Percentiles rank a stretch among this genome's conserved stretches.
These are phyloP conservation scores for Cucumis cinereus DNA, from an alignment of 306 rosid species.

Conservation along the genomic window DNA sequence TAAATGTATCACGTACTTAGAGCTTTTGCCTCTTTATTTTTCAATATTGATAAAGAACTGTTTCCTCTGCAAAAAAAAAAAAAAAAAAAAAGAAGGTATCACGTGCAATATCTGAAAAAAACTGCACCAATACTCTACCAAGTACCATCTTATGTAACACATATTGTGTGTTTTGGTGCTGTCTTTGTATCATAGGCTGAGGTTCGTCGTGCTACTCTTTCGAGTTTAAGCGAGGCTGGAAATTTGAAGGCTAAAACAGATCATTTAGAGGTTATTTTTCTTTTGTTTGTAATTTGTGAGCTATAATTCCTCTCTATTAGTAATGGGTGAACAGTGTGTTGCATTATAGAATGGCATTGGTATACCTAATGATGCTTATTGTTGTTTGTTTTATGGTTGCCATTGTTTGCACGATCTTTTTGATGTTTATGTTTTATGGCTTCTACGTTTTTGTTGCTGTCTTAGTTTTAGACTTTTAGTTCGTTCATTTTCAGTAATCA, in stretches of 20 bases:
- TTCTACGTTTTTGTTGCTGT: background rate
- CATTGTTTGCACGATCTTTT: background rate
- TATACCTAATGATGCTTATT: background rate
- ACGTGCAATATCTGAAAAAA: background rate
- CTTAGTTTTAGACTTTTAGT: background rate
- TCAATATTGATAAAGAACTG: too few relatives aligned
- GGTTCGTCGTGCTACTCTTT: conserved; percentile 52
- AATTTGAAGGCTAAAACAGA: conserved; percentile 28
- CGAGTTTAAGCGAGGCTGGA: conserved; percentile 36
- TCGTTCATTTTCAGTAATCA: background rate
- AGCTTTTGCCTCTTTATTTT: too few relatives aligned
- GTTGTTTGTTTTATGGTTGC: background rate
- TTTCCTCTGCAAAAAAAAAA: too few relatives aligned
- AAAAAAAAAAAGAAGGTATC: too few relatives aligned
- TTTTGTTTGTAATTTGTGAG: background rate
- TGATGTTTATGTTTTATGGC: background rate
- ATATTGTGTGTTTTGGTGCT: background rate
- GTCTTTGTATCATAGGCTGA: conserved; percentile 48
- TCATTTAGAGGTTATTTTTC: conserved; percentile 40
- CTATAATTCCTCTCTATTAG: background rate
- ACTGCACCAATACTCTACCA: background rate
- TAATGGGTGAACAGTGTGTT: background rate
- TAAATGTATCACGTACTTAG: background rate
- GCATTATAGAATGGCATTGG: background rate
- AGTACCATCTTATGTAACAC: background rate